These are phyloP conservation scores for Starmerella apicola DNA, from an alignment of 805 yeast genomes.

Conservation along the genomic window DNA sequence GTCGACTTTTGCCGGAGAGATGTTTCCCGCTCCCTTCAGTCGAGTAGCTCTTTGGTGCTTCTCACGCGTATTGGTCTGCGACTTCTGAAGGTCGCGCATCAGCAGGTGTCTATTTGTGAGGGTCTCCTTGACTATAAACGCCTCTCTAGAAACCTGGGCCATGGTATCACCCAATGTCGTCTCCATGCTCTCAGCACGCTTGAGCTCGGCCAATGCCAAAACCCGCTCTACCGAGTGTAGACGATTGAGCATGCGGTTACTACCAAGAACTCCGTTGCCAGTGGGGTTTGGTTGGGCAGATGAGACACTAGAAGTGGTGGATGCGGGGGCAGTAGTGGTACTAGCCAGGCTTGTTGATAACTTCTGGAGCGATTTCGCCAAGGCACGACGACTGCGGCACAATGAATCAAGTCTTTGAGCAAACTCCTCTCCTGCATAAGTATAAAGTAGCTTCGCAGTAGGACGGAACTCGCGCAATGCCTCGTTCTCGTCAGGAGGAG, in stretches of 20 bases:
- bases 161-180: conserved; percentile 70
- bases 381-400: conserved; percentile 33
- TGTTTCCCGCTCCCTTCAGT: conserved; percentile 57
- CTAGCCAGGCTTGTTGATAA: conserved; percentile 28
- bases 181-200: conserved; percentile 57
- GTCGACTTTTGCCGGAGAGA: conserved; percentile 80
- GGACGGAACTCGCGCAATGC: conserved; percentile 83
- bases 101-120: conserved; percentile 82
- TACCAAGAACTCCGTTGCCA: no score
- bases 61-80: conserved; percentile 59
- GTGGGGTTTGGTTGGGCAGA: no score
- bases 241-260: neutral
- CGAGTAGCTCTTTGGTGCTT: conserved; percentile 59
- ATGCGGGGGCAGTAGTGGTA: no score
- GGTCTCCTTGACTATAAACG: conserved; percentile 82
- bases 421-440: conserved; percentile 35
- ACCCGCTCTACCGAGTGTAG: neutral
- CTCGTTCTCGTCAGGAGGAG: conserved; percentile 78
- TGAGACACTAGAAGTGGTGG: no score
- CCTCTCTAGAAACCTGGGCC: conserved; percentile 52
- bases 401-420: conserved; percentile 41
- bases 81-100: conserved; percentile 76
- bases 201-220: conserved; percentile 36
- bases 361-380: conserved; percentile 18
- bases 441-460: conserved; percentile 61